These are phyloP conservation scores for Mariannaea elegans DNA, from an alignment of 2,329 filamentous ascomycete species.

Conservation along the genomic window DNA sequence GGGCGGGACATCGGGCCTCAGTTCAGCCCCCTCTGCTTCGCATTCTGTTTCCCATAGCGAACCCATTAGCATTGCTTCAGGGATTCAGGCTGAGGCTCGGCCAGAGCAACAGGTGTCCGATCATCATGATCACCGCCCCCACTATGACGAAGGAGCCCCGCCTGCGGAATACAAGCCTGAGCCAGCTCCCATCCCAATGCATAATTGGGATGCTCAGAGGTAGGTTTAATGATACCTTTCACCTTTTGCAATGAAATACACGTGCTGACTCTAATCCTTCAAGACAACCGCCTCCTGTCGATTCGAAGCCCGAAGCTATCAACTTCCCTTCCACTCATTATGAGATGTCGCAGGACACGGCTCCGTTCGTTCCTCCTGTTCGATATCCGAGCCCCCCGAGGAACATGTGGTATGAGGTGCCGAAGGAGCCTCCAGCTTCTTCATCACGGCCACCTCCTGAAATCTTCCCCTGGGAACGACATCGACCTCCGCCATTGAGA, in stretches of 20 bases:
- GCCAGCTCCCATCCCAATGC: conserved; percentile 39
- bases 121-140: conserved; percentile 22
- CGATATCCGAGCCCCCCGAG: conserved; percentile 84
- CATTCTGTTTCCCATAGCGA: conserved; percentile 41
- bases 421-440: conserved; percentile 66
- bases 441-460: conserved; percentile 66
- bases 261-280: conserved; percentile 18
- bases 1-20: conserved; percentile 27
- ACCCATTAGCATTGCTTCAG: conserved; percentile 51
- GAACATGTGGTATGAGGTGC: conserved; percentile 89
- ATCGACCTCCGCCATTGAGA: conserved; percentile 69
- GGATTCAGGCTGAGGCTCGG: conserved; percentile 59
- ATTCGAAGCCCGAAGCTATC: conserved; percentile 84
- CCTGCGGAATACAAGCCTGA: conserved; percentile 35
- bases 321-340: conserved; percentile 85
- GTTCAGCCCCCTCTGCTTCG: conserved; percentile 29
- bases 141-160: conserved; percentile 25
- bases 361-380: conserved; percentile 79
- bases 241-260: not conserved
- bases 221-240: conserved; percentile 40
- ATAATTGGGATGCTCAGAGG: conserved; percentile 65
- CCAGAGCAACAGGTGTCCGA: conserved; percentile 46
- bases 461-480: conserved; percentile 91
- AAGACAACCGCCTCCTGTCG: conserved; percentile 68
- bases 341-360: conserved; percentile 79